Evolutionary conservation across 2,329 filamentous ascomycete species (phyloP).

Genomic region (Cercospora sp.): DNA sequence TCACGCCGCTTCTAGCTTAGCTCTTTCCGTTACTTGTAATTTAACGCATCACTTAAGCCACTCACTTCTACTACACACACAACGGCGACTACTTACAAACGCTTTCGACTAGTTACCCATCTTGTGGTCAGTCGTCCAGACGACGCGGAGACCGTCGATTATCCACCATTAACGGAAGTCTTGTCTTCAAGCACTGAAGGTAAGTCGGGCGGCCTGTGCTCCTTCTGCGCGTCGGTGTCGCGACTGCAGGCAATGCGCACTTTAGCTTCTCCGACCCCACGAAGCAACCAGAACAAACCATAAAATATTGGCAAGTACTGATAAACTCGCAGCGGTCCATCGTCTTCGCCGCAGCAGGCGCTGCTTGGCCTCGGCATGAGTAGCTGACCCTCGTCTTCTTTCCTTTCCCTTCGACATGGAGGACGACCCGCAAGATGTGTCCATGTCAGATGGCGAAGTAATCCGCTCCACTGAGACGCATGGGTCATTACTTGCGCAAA

Average conservation of each 20-base stretch:
- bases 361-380: slow-evolving; percentile 1
- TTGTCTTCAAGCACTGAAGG: neutral
- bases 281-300: neutral
- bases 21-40: neutral
- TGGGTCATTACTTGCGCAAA: slow-evolving; percentile 19
- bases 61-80: neutral
- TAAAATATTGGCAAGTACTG: neutral
- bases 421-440: slow-evolving; percentile 25
- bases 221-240: neutral
- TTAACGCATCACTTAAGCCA: neutral
- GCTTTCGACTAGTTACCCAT: neutral
- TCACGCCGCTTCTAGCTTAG: neutral
- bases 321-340: neutral
- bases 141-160: no score
- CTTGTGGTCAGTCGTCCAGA: no score
- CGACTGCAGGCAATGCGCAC: neutral
- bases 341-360: neutral
- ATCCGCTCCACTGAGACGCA: slow-evolving; percentile 21
- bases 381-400: neutral
- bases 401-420: slow-evolving; percentile 9
- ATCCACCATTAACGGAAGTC: no score
- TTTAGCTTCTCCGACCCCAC: neutral
- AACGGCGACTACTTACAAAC: neutral
- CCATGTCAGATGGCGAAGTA: slow-evolving; percentile 33
- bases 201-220: neutral